These are phyloP conservation scores for Cardiospermum halicacabum DNA, from an alignment of 345 rosid genomes.

Conservation along the genomic window DNA sequence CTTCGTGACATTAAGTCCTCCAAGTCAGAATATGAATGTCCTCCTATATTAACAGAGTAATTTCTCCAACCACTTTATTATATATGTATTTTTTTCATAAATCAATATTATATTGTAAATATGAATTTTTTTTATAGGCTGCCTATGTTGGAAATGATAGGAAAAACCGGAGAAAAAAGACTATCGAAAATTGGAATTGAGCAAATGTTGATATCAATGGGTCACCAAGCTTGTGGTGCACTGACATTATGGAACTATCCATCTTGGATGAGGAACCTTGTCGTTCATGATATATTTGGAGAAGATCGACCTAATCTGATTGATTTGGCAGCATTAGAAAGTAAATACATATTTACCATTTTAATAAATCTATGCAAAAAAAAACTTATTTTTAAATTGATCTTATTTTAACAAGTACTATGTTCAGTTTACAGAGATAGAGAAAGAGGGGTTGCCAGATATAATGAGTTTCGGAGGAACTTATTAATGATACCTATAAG, in stretches of 20 bases:
- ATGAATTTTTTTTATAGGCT: slow-evolving; percentile 37
- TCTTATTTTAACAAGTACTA: not conserved
- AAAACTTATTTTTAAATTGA: not conserved
- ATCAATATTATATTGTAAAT: too few relatives aligned
- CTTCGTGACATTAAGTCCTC: slow-evolving; percentile 46
- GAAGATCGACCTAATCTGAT: slow-evolving; percentile 51
- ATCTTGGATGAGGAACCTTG: slow-evolving; percentile 68
- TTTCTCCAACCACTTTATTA: not conserved
- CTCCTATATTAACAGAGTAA: slow-evolving; percentile 48
- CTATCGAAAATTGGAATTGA: slow-evolving; percentile 51
- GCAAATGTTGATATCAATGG: slow-evolving; percentile 66
- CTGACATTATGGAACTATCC: slow-evolving; percentile 70
- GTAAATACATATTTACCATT: slow-evolving; percentile 21
- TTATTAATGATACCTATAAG: slow-evolving; percentile 60
- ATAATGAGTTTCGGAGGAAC: slow-evolving; percentile 64
- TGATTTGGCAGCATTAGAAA: slow-evolving; percentile 76
- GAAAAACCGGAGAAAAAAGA: slow-evolving; percentile 43
- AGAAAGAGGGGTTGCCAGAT: slow-evolving; percentile 63
- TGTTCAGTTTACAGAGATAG: slow-evolving; percentile 62
- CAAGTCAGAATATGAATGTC: slow-evolving; percentile 30
- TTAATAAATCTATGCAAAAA: not conserved
- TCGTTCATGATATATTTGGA: slow-evolving; percentile 58
- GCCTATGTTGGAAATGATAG: slow-evolving; percentile 51
- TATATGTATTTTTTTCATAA: too few relatives aligned
- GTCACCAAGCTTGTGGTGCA: slow-evolving; percentile 67